A percentile compares a stretch with the other conserved stretches of the same genome.
Conservation (phyloP, 129 eudicot genomes). For the Arctium lappa region DNA sequence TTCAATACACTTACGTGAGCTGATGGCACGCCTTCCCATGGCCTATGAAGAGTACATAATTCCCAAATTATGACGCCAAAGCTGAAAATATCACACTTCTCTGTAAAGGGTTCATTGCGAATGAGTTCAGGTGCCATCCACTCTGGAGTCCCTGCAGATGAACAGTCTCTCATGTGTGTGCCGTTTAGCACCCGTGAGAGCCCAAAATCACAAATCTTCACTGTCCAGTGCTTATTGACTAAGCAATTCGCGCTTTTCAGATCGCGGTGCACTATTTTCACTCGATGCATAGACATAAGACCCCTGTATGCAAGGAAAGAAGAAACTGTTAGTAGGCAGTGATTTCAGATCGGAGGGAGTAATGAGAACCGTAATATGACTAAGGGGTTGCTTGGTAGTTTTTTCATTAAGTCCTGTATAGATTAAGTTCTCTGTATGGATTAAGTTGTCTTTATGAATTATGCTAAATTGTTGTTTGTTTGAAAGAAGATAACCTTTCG, state of each 20-base stretch:
- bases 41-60: constrained; percentile 74
- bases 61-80: constrained; percentile 96
- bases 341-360: not conserved
- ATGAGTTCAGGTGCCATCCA: constrained; percentile 99
- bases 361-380: not conserved
- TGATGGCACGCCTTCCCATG: constrained; percentile 93
- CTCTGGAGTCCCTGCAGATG: constrained; percentile 96
- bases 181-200: constrained; percentile 64
- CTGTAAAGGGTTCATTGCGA: constrained; percentile 86
- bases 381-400: not conserved
- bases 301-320: constrained; percentile 51
- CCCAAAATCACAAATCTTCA: constrained; percentile 96
- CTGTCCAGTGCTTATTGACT: constrained; percentile 80
- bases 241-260: constrained; percentile 91
- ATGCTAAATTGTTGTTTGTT: too few relatives aligned
- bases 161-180: constrained; percentile 50
- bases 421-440: too few relatives aligned
- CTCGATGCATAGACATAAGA: constrained; percentile 81
- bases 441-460: too few relatives aligned
- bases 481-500: too few relatives aligned
- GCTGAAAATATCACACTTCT: constrained; percentile 93
- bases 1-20: constrained; percentile 47
- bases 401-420: not conserved
- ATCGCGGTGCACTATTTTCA: constrained; percentile 90
- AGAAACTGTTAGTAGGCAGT: constrained; percentile 3